A percentile compares a stretch with the other conserved stretches of the same genome.
Evolutionary conservation across 805 yeast genomes (phyloP).

Genomic region (Pichia membranifaciens): DNA sequence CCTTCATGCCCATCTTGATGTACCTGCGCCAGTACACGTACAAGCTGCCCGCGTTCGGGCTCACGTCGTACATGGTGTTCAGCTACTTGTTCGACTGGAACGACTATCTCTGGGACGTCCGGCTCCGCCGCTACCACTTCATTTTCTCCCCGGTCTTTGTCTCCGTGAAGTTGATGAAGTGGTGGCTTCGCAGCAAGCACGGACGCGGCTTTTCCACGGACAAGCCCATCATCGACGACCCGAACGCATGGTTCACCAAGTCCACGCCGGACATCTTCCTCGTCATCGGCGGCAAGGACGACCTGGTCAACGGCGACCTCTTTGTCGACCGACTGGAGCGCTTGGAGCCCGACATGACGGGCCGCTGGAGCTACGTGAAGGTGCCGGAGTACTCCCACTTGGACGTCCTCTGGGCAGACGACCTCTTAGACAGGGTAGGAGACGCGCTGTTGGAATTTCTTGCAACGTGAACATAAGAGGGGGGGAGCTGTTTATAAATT

Average conservation of each 20-base stretch:
- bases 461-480: background rate
- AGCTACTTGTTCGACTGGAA: slow-evolving; percentile 85
- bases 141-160: slow-evolving; percentile 82
- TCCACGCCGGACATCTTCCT: slow-evolving; percentile 56
- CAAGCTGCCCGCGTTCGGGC: slow-evolving; percentile 49
- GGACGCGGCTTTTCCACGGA: slow-evolving; percentile 40
- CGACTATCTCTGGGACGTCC: slow-evolving; percentile 67
- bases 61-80: slow-evolving; percentile 73
- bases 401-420: slow-evolving; percentile 91
- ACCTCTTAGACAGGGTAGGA: slow-evolving; percentile 63
- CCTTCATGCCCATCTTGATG: slow-evolving; percentile 76
- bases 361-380: slow-evolving; percentile 34
- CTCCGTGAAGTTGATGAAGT: slow-evolving; percentile 73
- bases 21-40: slow-evolving; percentile 46
- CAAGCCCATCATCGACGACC: slow-evolving; percentile 47
- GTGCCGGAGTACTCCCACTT: slow-evolving; percentile 72
- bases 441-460: slow-evolving; percentile 35
- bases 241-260: slow-evolving; percentile 47
- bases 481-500: too few relatives aligned
- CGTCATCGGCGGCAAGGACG: slow-evolving; percentile 68
- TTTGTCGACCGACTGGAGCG: slow-evolving; percentile 58
- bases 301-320: slow-evolving; percentile 68
- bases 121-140: slow-evolving; percentile 66
- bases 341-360: slow-evolving; percentile 45
- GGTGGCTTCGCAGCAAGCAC: slow-evolving; percentile 62